A percentile compares a stretch with the other conserved stretches of the same genome.
Conservation (phyloP, 176 grass and related monocot species). For the Otatea glauca region DNA sequence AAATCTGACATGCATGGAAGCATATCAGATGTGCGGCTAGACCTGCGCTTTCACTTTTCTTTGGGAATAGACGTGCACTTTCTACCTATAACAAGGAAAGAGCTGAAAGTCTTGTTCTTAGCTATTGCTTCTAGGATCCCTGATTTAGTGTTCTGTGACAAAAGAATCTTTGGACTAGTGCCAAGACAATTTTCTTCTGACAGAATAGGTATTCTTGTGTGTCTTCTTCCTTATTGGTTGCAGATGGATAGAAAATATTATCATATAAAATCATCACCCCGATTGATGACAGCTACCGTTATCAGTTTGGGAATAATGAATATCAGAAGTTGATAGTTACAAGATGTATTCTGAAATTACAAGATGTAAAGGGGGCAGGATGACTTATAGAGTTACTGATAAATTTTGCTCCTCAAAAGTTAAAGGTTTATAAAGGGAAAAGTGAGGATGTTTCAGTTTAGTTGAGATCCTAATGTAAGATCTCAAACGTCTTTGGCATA, state of each 20-base stretch:
- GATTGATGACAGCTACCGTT: constrained; percentile 17
- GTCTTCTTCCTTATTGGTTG: constrained; percentile 3
- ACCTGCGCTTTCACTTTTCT: constrained; percentile 18
- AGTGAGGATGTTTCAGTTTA: constrained; percentile 51
- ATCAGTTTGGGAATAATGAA: neutral
- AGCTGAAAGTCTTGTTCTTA: constrained; percentile 6
- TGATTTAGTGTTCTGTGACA: constrained; percentile 42
- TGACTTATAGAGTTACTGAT: neutral
- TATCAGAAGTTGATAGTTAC: neutral
- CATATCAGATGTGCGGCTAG: neutral
- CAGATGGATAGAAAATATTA: neutral
- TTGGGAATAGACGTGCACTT: constrained; percentile 32
- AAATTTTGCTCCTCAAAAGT: constrained; percentile 36
- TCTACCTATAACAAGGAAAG: constrained; percentile 29
- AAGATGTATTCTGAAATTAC: neutral
- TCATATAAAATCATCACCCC: neutral
- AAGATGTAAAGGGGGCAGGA: neutral
- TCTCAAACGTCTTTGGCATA: constrained; percentile 35
- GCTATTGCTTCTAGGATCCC: constrained; percentile 38
- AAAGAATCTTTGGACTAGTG: constrained; percentile 54
- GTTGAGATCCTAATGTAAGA: constrained; percentile 3
- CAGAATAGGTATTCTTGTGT: constrained; percentile 42
- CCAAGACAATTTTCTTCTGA: constrained; percentile 27
- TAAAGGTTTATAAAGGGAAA: neutral
- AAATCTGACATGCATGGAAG: neutral